These are phyloP conservation scores for Trifolium fragiferum DNA, from an alignment of 306 rosid genomes.

Conservation along the genomic window DNA sequence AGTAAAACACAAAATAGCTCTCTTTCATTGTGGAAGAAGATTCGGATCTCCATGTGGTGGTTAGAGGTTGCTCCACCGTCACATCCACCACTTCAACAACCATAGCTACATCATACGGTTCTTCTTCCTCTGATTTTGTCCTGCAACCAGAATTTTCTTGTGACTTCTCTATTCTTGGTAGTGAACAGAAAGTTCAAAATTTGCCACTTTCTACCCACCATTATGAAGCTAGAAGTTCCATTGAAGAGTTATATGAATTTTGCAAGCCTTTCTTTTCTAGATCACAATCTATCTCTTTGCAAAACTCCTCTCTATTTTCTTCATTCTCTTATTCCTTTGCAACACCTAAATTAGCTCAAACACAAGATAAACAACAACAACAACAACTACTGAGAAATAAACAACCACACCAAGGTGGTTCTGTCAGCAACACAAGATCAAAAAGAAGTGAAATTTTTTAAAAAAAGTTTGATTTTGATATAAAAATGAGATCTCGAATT, in stretches of 20 bases:
- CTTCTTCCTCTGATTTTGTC: slow-evolving; percentile 37
- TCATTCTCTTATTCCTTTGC: slow-evolving; percentile 47
- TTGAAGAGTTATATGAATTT: slow-evolving; percentile 82
- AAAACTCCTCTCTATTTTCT: slow-evolving; percentile 39
- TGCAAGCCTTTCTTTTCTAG: slow-evolving; percentile 81
- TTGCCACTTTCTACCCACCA: slow-evolving; percentile 55
- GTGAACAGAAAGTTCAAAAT: slow-evolving; percentile 40
- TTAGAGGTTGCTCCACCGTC: slow-evolving; percentile 67
- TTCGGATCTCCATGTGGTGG: slow-evolving; percentile 96
- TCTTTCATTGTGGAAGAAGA: slow-evolving; percentile 59
- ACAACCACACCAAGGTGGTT: slow-evolving; percentile 46
- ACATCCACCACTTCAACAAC: slow-evolving; percentile 35
- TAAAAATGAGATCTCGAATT: slow-evolving; percentile 23
- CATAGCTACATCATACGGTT: too few relatives aligned
- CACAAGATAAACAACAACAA: slow-evolving; percentile 55
- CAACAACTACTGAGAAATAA: slow-evolving; percentile 35
- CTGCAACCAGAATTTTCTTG: slow-evolving; percentile 26
- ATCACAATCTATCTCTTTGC: slow-evolving; percentile 50
- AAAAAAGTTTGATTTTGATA: not conserved
- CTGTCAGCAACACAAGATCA: slow-evolving; percentile 62
- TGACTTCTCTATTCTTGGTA: slow-evolving; percentile 35
- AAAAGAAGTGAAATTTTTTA: slow-evolving; percentile 68
- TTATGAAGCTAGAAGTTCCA: slow-evolving; percentile 42
- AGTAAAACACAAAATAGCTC: too few relatives aligned
- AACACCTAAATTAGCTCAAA: slow-evolving; percentile 39